phyloP scores from a whole-genome alignment of 306 rosid species.

The Casuarina equisetifolia region DNA sequence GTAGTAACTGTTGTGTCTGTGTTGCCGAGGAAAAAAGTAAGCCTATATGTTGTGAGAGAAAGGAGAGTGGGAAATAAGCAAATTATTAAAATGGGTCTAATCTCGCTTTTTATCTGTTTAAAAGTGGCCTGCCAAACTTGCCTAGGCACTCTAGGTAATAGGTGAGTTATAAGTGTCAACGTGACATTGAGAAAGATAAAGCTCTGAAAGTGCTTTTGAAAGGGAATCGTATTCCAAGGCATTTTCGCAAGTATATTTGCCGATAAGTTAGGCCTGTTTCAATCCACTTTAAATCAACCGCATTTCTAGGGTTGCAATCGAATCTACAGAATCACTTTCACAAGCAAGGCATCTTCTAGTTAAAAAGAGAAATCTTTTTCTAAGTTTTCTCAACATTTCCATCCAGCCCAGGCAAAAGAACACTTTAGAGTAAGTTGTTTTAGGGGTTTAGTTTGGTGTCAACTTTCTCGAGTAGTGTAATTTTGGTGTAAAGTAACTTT shows the following conservation, averaged over 20 bases:
- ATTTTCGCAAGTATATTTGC: background rate
- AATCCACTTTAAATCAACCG: slow-evolving; percentile 1
- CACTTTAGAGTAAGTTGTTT: background rate
- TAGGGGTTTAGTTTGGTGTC: background rate
- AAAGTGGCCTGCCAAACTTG: slow-evolving; percentile 8
- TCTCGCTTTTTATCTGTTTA: background rate
- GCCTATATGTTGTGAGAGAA: background rate
- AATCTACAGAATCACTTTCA: background rate
- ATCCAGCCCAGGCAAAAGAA: background rate
- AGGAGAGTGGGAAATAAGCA: background rate
- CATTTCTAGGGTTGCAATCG: slow-evolving; percentile 14
- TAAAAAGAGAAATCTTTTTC: background rate
- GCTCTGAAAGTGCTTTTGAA: slow-evolving; percentile 4
- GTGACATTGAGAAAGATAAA: slow-evolving; percentile 14
- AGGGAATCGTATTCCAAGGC: slow-evolving; percentile 20
- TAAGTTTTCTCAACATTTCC: background rate
- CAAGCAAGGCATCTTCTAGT: background rate
- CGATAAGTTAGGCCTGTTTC: slow-evolving; percentile 14
- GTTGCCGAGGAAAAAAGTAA: too few relatives aligned
- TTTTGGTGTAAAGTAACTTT: too few relatives aligned
- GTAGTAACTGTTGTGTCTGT: too few relatives aligned
- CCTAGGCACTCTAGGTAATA: slow-evolving; percentile 19
- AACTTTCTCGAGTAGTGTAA: too few relatives aligned
- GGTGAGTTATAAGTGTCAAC: slow-evolving; percentile 6
- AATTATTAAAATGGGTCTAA: slow-evolving; percentile 13